phyloP scores from a whole-genome alignment of 2,329 filamentous ascomycete genomes.

The Aspergillus ruber region DNA sequence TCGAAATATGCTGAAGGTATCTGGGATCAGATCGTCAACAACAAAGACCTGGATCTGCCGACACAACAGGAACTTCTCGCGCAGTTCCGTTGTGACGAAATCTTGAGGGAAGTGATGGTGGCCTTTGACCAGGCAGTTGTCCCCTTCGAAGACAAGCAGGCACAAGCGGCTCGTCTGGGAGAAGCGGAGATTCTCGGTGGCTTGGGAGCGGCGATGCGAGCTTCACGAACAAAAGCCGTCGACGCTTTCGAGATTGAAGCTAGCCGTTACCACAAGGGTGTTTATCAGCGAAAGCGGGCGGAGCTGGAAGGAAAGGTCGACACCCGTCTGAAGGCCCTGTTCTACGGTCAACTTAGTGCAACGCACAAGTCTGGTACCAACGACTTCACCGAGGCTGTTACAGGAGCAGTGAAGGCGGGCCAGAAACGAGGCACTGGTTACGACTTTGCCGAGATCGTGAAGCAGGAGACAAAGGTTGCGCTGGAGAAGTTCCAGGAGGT shows the following conservation, averaged over 20 bases:
- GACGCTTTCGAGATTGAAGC: slow-evolving; percentile 86
- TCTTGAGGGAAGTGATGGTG: slow-evolving; percentile 78
- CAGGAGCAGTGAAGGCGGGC: slow-evolving; percentile 77
- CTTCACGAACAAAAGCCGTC: slow-evolving; percentile 65
- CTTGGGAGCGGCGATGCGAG: slow-evolving; percentile 66
- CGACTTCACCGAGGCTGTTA: slow-evolving; percentile 81
- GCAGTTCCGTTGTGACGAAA: slow-evolving; percentile 97
- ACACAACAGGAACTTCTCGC: slow-evolving; percentile 95
- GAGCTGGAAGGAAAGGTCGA: slow-evolving; percentile 87
- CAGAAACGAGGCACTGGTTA: slow-evolving; percentile 88
- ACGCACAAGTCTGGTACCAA: slow-evolving; percentile 82
- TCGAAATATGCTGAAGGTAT: slow-evolving; percentile 87
- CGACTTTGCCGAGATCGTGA: slow-evolving; percentile 92
- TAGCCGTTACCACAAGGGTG: slow-evolving; percentile 92
- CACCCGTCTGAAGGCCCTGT: slow-evolving; percentile 77
- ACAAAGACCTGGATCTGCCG: slow-evolving; percentile 94
- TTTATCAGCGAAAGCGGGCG: slow-evolving; percentile 76
- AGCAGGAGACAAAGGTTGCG: slow-evolving; percentile 69
- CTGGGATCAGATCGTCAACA: slow-evolving; percentile 98
- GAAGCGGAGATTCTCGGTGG: slow-evolving; percentile 65
- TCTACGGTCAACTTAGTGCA: slow-evolving; percentile 78
- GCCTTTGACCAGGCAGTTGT: slow-evolving; percentile 74
- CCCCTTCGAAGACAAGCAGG: slow-evolving; percentile 81
- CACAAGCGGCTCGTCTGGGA: slow-evolving; percentile 66
- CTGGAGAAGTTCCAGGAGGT: slow-evolving; percentile 69